phyloP scores from a whole-genome alignment of 805 yeast species.

The Candida montana region DNA sequence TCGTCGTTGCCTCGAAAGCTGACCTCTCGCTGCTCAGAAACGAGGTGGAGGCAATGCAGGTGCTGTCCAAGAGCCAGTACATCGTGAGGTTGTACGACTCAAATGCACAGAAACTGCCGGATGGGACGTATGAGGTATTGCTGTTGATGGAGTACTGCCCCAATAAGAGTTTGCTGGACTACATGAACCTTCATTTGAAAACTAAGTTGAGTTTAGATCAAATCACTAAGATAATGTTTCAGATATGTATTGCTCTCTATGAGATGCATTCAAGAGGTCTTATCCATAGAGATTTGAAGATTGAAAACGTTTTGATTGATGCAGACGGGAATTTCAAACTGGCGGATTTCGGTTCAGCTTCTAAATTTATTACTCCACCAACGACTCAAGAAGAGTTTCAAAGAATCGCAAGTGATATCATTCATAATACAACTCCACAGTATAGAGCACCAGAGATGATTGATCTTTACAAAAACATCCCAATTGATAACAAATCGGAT shows the following conservation, averaged over 20 bases:
- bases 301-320: constrained; percentile 88
- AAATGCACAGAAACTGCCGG: constrained; percentile 57
- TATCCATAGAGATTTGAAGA: constrained; percentile 90
- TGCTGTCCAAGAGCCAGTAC: constrained; percentile 47
- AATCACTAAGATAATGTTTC: constrained; percentile 77
- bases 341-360: constrained; percentile 91
- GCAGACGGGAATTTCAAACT: constrained; percentile 64
- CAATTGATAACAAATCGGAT: constrained; percentile 78
- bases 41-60: constrained; percentile 77
- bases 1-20: constrained; percentile 63
- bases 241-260: constrained; percentile 71
- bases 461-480: constrained; percentile 59
- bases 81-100: constrained; percentile 72
- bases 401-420: constrained; percentile 73
- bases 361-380: constrained; percentile 69
- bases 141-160: constrained; percentile 92
- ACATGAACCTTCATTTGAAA: constrained; percentile 79
- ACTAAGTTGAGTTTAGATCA: constrained; percentile 74
- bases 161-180: constrained; percentile 79
- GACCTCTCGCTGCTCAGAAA: constrained; percentile 61
- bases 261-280: constrained; percentile 74
- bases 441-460: constrained; percentile 85
- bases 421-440: constrained; percentile 92
- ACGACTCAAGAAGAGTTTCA: constrained; percentile 68
- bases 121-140: constrained; percentile 72